Percentiles rank a stretch among this genome's conserved stretches.
Evolutionary conservation across 208 protist genomes (phyloP).

Genomic region (Blechomonas ayalai): DNA sequence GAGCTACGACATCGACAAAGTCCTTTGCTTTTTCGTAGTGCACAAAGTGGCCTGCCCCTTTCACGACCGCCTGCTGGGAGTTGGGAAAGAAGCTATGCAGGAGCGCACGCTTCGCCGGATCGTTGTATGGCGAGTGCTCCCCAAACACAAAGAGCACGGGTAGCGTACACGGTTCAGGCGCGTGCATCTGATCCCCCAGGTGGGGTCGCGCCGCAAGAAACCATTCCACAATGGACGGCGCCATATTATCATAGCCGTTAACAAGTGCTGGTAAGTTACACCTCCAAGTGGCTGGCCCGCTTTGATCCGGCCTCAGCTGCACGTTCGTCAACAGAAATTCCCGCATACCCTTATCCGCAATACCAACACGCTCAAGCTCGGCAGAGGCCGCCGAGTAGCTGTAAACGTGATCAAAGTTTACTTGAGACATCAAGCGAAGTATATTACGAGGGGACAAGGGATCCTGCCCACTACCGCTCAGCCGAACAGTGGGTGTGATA

Average conservation of each 20-base stretch:
- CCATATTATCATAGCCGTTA: conserved; percentile 32
- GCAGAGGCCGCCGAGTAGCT: conserved; percentile 32
- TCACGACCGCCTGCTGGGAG: conserved; percentile 45
- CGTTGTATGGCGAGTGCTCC: conserved; percentile 69
- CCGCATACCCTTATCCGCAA: conserved; percentile 52
- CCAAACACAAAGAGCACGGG: conserved; percentile 84
- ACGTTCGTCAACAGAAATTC: conserved; percentile 80
- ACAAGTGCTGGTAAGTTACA: conserved; percentile 53
- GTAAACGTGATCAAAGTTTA: conserved; percentile 37
- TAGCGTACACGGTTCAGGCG: conserved; percentile 41
- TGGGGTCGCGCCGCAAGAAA: conserved; percentile 9
- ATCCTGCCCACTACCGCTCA: conserved; percentile 3
- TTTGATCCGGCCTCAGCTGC: conserved; percentile 13
- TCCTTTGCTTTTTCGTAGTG: conserved; percentile 77
- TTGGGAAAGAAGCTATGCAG: conserved; percentile 62
- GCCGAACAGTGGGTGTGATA: conserved; percentile 38
- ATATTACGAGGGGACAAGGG: conserved; percentile 8
- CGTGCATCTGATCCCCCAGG: neutral
- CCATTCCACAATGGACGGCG: conserved; percentile 44
- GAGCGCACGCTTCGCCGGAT: conserved; percentile 14
- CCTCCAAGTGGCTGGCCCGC: conserved; percentile 20
- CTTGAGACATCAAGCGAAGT: conserved; percentile 34
- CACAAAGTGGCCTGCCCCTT: conserved; percentile 73
- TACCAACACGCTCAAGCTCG: conserved; percentile 51
- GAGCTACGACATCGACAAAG: conserved; percentile 53